These are phyloP conservation scores for Aspergillus sp. DNA, from an alignment of 2,329 filamentous ascomycete species.

Conservation along the genomic window DNA sequence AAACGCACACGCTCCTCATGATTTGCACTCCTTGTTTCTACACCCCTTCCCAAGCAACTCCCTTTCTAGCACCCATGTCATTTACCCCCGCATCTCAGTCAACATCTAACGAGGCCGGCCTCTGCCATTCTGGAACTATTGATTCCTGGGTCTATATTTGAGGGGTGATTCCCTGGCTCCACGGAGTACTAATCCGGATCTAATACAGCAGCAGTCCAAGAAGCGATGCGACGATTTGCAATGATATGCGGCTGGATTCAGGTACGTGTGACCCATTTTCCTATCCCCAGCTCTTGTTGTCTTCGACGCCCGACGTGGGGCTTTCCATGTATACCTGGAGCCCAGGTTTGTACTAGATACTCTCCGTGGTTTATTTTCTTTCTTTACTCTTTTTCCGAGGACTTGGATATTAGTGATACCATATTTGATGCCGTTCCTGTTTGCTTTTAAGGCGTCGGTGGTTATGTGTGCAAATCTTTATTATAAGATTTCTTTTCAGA, in stretches of 20 bases:
- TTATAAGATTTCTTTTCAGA: not conserved
- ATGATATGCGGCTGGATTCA: not conserved
- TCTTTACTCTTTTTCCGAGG: not conserved
- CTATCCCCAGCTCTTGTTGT: not conserved
- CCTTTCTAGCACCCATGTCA: no score
- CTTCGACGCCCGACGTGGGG: not conserved
- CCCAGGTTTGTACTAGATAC: not conserved
- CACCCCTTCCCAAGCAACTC: no score
- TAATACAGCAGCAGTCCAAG: not conserved
- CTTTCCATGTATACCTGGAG: not conserved
- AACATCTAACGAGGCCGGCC: no score
- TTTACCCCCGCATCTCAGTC: no score
- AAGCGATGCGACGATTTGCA: not conserved
- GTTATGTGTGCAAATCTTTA: no score
- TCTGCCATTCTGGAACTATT: no score
- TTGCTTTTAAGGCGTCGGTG: no score
- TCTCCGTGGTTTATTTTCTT: not conserved
- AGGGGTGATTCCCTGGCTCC: no score
- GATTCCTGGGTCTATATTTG: no score
- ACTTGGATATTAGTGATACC: not conserved
- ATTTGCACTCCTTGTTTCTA: conserved; percentile 4
- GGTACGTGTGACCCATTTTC: not conserved
- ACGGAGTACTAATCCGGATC: not conserved
- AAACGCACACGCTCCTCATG: conserved; percentile 51
- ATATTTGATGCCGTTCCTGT: not conserved